A percentile compares a stretch with the other conserved stretches of the same genome.
Conservation (phyloP, 352 stramenopile species). For the Phytophthora idaei region DNA sequence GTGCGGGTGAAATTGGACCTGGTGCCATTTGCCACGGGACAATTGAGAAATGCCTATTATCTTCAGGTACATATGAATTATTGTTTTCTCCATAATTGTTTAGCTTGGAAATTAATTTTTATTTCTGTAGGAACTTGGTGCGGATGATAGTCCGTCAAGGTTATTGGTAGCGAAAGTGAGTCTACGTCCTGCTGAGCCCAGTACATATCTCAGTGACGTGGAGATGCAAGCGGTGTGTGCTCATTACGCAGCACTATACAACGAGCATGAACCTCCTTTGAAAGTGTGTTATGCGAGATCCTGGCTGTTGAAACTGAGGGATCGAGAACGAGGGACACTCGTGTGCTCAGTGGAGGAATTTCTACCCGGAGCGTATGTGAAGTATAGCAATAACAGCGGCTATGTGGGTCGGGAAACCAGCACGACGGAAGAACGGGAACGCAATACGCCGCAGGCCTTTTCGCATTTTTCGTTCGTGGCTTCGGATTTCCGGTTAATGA, state of each 20-base stretch:
- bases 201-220: constrained; percentile 84
- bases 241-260: constrained; percentile 87
- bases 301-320: constrained; percentile 77
- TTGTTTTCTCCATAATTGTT: neutral
- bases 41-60: constrained; percentile 84
- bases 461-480: constrained; percentile 87
- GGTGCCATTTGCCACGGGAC: constrained; percentile 81
- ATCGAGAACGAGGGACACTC: constrained; percentile 53
- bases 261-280: constrained; percentile 81
- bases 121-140: constrained; percentile 42
- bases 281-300: constrained; percentile 86
- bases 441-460: constrained; percentile 85
- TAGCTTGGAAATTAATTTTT: neutral
- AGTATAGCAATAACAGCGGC: constrained; percentile 89
- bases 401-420: constrained; percentile 83
- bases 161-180: constrained; percentile 81
- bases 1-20: constrained; percentile 75
- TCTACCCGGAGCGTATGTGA: constrained; percentile 80
- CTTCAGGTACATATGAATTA: constrained; percentile 40
- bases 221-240: constrained; percentile 90
- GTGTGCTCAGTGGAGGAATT: constrained; percentile 85
- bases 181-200: constrained; percentile 65
- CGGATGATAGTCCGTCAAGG: constrained; percentile 34
- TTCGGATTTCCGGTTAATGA: constrained; percentile 85
- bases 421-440: constrained; percentile 80